Conservation (phyloP, 306 rosid species). For the Fragaria ananassa region DNA sequence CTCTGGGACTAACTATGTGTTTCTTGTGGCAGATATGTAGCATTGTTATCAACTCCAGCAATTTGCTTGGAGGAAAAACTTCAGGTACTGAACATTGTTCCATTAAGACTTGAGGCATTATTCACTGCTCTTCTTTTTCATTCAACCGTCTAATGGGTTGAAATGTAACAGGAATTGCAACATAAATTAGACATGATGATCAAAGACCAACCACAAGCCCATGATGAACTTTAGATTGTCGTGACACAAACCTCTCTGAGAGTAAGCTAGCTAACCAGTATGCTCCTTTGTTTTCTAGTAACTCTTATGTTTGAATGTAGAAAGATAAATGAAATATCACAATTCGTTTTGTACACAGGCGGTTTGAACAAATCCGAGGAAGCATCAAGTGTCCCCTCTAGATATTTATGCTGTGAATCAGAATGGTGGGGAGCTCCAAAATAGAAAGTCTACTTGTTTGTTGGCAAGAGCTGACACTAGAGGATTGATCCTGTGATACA, state of each 20-base stretch:
- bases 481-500: constrained; percentile 10
- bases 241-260: constrained; percentile 10
- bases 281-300: constrained; percentile 15
- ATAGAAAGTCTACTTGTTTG: background rate
- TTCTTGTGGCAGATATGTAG: constrained; percentile 63
- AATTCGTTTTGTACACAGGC: constrained; percentile 28
- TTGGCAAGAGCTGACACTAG: background rate
- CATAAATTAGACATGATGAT: constrained; percentile 70
- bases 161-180: constrained; percentile 65
- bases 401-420: background rate
- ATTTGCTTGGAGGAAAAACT: constrained; percentile 79
- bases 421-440: constrained; percentile 1
- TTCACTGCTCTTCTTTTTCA: background rate
- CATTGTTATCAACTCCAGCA: constrained; percentile 80
- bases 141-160: constrained; percentile 25
- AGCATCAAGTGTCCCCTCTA: constrained; percentile 7
- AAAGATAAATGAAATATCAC: constrained; percentile 22
- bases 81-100: constrained; percentile 42
- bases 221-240: constrained; percentile 66
- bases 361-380: constrained; percentile 30
- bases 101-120: constrained; percentile 5
- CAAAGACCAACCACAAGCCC: constrained; percentile 57
- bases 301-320: background rate
- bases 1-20: constrained; percentile 10
- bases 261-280: constrained; percentile 29